phyloP scores from a whole-genome alignment of 2,329 filamentous ascomycete genomes.

The Xylariales sp. region DNA sequence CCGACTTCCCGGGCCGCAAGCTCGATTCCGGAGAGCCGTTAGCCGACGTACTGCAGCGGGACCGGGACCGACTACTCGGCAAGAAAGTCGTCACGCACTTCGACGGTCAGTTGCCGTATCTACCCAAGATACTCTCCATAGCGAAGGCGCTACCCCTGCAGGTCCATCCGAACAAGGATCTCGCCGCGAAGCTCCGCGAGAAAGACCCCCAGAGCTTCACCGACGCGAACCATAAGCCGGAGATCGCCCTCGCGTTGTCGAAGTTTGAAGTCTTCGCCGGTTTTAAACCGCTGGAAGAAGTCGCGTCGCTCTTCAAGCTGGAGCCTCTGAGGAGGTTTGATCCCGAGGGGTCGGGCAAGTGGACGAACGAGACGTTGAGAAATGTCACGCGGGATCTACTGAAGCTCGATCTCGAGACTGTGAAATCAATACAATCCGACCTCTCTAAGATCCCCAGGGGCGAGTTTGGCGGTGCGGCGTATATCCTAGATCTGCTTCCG shows the following conservation, averaged over 20 bases:
- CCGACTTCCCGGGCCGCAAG: constrained; percentile 73
- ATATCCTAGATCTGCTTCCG: constrained; percentile 73
- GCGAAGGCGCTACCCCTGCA: constrained; percentile 80
- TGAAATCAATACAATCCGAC: constrained; percentile 64
- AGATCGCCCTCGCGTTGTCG: constrained; percentile 78
- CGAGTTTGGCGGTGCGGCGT: constrained; percentile 61
- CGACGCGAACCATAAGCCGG: constrained; percentile 82
- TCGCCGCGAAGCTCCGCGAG: constrained; percentile 72
- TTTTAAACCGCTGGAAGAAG: constrained; percentile 73
- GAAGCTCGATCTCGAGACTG: constrained; percentile 61
- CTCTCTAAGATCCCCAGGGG: constrained; percentile 61
- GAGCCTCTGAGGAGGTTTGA: constrained; percentile 64
- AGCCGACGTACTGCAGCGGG: constrained; percentile 70
- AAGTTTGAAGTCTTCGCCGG: constrained; percentile 82
- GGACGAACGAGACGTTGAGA: constrained; percentile 69
- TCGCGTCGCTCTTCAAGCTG: constrained; percentile 69
- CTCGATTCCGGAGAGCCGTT: constrained; percentile 72
- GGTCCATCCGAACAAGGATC: constrained; percentile 77
- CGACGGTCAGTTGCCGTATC: constrained; percentile 74
- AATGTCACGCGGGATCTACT: constrained; percentile 67
- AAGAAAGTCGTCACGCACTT: constrained; percentile 70
- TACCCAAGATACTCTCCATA: constrained; percentile 82
- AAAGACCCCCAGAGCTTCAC: constrained; percentile 73
- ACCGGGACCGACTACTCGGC: constrained; percentile 73
- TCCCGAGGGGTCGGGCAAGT: constrained; percentile 51